A percentile compares a stretch with the other conserved stretches of the same genome.
These are phyloP conservation scores for Pichia sp. DNA, from an alignment of 1,139 yeast species.

Conservation along the genomic window DNA sequence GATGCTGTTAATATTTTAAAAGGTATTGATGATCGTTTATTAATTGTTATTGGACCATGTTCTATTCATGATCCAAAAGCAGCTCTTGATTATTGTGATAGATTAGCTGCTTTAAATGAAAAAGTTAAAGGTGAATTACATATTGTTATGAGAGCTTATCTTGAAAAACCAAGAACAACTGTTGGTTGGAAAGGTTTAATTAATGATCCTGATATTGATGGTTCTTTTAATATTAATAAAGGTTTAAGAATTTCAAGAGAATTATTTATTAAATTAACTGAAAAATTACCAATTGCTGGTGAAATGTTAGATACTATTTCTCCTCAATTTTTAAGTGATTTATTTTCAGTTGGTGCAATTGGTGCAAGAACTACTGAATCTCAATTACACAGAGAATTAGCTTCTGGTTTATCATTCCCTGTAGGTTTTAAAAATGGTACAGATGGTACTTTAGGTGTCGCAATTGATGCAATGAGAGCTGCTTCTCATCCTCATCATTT, in stretches of 20 bases:
- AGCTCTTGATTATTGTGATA: constrained; percentile 79
- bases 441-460: constrained; percentile 89
- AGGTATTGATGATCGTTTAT: constrained; percentile 73
- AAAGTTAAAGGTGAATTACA: constrained; percentile 67
- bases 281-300: constrained; percentile 83
- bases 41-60: constrained; percentile 91
- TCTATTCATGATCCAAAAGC: constrained; percentile 93
- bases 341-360: constrained; percentile 91
- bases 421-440: constrained; percentile 98
- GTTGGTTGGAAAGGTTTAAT: constrained; percentile 99
- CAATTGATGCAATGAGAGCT: constrained; percentile 89
- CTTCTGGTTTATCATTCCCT: constrained; percentile 96
- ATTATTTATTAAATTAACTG: constrained; percentile 77
- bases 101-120: constrained; percentile 53
- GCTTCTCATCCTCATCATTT: constrained; percentile 93
- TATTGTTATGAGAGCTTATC: constrained; percentile 93
- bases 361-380: constrained; percentile 99
- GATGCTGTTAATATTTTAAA: constrained; percentile 62
- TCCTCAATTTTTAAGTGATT: constrained; percentile 90
- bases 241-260: constrained; percentile 86
- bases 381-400: constrained; percentile 93
- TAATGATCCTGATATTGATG: constrained; percentile 95
- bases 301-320: constrained; percentile 98
- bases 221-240: constrained; percentile 88
- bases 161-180: constrained; percentile 97